Percentiles rank a stretch among this genome's conserved stretches.
Evolutionary conservation across 1,284 basidiomycete species (phyloP).

Genomic region (Rhodotorula sp.): DNA sequence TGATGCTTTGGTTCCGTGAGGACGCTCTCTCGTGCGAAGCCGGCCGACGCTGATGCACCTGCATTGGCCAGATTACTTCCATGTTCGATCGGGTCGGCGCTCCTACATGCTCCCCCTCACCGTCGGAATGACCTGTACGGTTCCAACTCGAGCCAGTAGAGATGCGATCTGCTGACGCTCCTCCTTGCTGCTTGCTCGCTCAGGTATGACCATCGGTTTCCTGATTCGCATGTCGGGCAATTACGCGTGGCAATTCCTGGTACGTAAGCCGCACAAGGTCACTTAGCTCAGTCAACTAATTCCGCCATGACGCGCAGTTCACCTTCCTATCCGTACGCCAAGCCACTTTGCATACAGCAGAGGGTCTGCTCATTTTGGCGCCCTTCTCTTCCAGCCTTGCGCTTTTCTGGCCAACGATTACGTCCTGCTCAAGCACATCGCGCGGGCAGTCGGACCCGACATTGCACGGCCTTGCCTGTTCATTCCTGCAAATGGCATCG

Average conservation of each 20-base stretch:
- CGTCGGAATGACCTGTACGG: conserved; percentile 32
- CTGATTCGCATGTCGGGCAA: conserved; percentile 7
- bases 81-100: neutral
- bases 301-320: neutral
- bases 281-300: too few relatives aligned
- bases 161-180: too few relatives aligned
- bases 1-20: too few relatives aligned
- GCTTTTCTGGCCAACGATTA: conserved; percentile 40
- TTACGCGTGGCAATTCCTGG: neutral
- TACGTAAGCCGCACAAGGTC: neutral
- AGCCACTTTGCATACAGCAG: neutral
- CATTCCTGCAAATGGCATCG: conserved; percentile 24
- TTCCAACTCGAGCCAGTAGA: neutral
- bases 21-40: too few relatives aligned
- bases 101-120: conserved; percentile 35
- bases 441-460: conserved; percentile 7
- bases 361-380: neutral
- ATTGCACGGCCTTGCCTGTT: conserved; percentile 10
- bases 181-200: neutral
- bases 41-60: too few relatives aligned
- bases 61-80: too few relatives aligned
- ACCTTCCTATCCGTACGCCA: neutral
- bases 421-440: conserved; percentile 23
- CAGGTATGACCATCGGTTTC: conserved; percentile 19
- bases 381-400: conserved; percentile 28